Evolutionary conservation across 108 stramenopile species (phyloP), one percentile per base, ranked within the genome.

Genomic region (Cylindrotheca fusiformis): DNA sequence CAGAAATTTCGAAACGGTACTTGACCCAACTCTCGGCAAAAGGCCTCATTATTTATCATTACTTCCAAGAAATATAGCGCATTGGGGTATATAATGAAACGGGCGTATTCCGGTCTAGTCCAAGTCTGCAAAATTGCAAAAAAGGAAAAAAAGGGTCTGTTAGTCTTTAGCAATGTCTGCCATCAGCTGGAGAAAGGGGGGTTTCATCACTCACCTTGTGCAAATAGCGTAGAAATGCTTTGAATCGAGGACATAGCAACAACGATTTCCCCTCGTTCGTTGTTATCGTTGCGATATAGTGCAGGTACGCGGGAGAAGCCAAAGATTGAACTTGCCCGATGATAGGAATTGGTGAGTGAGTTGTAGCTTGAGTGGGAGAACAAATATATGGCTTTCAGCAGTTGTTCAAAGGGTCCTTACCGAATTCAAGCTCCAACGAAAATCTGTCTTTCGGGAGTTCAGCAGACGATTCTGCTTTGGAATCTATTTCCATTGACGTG

Each of bases 221-320:
- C 4, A 87, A 72, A 63, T 94, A 94, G 14, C 73, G 67, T 17
- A 94, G 62, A 65, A 85, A 94, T 6, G 74, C 77, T 20, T 86
- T 74, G 62, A 94, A 94, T 44, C 67, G 58, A 26, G 86, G 65
- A 59, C 89, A 84, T 33, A 83, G 67, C 14, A 91, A 59, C 10
- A 83, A 53, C 1, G 69, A 60, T 31, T 55, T 61, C 25, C 69
- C 74, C 30, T 74, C 74, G 33, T 51, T 60, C 31, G 59, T 72
- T 23, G 61, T 61, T 5, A 55, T 76, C 1, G 88, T 94, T 10
- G 93, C 89, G 24, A 94, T 67, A 67, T 76, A 84, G 54, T 94
- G 89, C 8, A 91, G 77, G 70, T 94, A 94, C 23, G 93, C 93
- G 0, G 93, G 93, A 0, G 87, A 89, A 1, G 93, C 93, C 52